Conservation (phyloP, 805 yeast species). For the Candida yuanshanica region DNA sequence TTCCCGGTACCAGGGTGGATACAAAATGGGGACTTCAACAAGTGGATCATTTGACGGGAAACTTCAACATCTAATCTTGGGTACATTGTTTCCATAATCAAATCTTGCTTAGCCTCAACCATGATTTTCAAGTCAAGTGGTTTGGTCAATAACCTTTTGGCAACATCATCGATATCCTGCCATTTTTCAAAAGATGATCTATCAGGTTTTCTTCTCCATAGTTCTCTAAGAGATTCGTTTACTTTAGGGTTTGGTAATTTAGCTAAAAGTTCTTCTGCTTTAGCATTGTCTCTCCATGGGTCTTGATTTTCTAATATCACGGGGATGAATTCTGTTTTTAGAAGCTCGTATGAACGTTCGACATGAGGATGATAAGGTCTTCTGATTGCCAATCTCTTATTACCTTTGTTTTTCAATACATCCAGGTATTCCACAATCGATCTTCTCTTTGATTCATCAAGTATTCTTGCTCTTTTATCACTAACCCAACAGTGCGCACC, state of each 20-base stretch:
- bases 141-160: constrained; percentile 35
- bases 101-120: constrained; percentile 74
- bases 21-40: constrained; percentile 94
- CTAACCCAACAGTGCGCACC: constrained; percentile 99
- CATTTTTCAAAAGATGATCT: constrained; percentile 63
- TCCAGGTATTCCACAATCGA: constrained; percentile 83
- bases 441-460: constrained; percentile 70
- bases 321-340: constrained; percentile 58
- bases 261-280: constrained; percentile 51
- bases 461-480: constrained; percentile 69
- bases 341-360: constrained; percentile 63
- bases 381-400: constrained; percentile 46
- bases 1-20: constrained; percentile 95
- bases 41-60: constrained; percentile 81
- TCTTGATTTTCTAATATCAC: constrained; percentile 76
- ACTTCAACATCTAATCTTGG: constrained; percentile 94
- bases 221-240: constrained; percentile 43
- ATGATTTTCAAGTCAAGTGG: constrained; percentile 40
- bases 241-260: constrained; percentile 55
- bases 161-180: constrained; percentile 60
- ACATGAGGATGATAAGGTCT: constrained; percentile 90
- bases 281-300: constrained; percentile 65
- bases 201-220: constrained; percentile 53
- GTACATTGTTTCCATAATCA: constrained; percentile 73
- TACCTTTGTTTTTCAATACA: constrained; percentile 51